A percentile compares a stretch with the other conserved stretches of the same genome.
These are phyloP conservation scores for Cladophialophora immunda DNA, from an alignment of 2,329 filamentous ascomycete genomes.

Conservation along the genomic window DNA sequence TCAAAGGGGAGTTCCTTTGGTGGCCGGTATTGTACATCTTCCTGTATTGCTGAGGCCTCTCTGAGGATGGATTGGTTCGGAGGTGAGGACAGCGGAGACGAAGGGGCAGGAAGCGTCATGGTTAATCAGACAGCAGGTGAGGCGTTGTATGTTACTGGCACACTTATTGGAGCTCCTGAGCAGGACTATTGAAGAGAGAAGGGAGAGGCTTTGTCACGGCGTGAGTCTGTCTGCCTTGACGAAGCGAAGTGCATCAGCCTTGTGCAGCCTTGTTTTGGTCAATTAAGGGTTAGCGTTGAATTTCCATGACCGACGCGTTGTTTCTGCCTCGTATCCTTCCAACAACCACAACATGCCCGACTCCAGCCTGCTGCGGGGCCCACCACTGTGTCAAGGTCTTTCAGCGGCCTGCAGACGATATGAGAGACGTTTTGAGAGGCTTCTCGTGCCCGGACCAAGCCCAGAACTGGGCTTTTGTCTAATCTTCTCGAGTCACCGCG, in stretches of 20 bases:
- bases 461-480: background rate
- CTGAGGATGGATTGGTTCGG: constrained; percentile 23
- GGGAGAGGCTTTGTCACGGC: background rate
- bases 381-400: background rate
- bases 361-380: background rate
- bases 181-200: background rate
- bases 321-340: background rate
- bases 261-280: background rate
- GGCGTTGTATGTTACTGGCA: background rate
- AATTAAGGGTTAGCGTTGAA: background rate
- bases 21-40: constrained; percentile 57
- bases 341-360: background rate
- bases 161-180: background rate
- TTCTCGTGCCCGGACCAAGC: background rate
- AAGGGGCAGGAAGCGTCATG: constrained; percentile 19
- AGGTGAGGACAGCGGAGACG: constrained; percentile 32
- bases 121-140: background rate
- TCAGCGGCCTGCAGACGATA: too few relatives aligned
- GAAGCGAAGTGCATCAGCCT: background rate
- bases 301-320: background rate
- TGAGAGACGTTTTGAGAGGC: background rate
- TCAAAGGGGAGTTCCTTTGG: constrained; percentile 68
- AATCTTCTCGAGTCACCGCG: background rate
- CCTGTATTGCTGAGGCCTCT: constrained; percentile 6
- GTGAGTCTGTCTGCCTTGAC: background rate